Base-by-base conservation (phyloP, 306 rosid genomes). In the Cucumis cinereus region DNA sequence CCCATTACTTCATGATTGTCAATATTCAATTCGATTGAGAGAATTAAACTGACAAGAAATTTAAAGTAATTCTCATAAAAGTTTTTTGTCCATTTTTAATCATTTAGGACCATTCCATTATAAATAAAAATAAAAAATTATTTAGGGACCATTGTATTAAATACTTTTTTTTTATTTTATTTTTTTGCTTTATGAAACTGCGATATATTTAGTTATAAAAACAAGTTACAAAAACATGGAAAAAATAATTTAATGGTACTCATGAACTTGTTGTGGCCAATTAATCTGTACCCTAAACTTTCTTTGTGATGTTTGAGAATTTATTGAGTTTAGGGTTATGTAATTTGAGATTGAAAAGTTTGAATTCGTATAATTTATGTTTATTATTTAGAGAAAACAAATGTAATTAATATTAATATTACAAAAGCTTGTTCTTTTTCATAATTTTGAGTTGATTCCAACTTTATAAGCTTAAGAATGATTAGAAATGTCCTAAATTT, bases 41-140 rank as follows among this genome's bases (percentile, higher is more conserved):
- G 71, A 64, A 64, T 64, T 64, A 64, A 64, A 36, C 71, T 64
- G 71, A 64, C 71, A 64, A 64, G 49, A 64, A 64, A 17, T 19
- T 64, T 36, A 0, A 16, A 36, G n/a, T 35, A 64, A 36, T 35
- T 64, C 71, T 64, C 71, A 64, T 64, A 63, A 35, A 35, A 45
- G 52, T 45, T 10, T 26, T 10, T 26, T 64, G 71, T 64, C 49
- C 16, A 64, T 64, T 64, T 64, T 36, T 64, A 35, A 62, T 64
- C 36, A 8, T 56, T 35, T 63, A 17, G 15, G 47, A 33, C 20
- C 69, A 30, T 61, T 33, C 69, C 38, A 59, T 59, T 45, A 45
- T 10, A 45, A 45, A 9, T 10, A 45, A 2, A 12, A 45, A 45
- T 11, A 10, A 10, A 43, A 13, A 58, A 24, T 24, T 4, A 59